phyloP scores from a whole-genome alignment of 2,329 filamentous ascomycete species.

The Pseudogymnoascus sp. region DNA sequence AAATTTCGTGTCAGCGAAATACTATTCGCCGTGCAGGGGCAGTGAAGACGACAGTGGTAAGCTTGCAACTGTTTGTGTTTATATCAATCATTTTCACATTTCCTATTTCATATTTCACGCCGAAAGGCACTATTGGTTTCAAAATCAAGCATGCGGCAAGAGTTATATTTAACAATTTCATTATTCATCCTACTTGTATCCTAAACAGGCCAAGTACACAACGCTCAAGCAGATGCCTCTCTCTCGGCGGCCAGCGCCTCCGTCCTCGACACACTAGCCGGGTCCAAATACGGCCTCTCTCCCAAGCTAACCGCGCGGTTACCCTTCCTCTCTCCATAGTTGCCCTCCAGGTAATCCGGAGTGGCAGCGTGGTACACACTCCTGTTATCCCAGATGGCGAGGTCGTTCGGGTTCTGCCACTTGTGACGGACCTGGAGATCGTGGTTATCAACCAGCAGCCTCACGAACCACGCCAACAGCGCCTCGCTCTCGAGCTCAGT shows the following conservation, averaged over 20 bases:
- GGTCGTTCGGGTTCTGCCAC: slow-evolving; percentile 30
- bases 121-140: neutral
- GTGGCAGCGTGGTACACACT: slow-evolving; percentile 47
- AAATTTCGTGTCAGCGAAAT: neutral
- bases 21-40: neutral
- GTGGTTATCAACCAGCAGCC: slow-evolving; percentile 46
- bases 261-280: slow-evolving; percentile 35
- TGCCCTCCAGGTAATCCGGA: slow-evolving; percentile 38
- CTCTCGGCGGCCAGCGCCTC: slow-evolving; percentile 29
- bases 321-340: slow-evolving; percentile 37
- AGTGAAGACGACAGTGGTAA: neutral
- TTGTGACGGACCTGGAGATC: slow-evolving; percentile 42
- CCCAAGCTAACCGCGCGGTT: slow-evolving; percentile 42
- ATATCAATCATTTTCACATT: neutral
- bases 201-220: neutral
- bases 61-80: neutral
- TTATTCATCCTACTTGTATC: neutral
- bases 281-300: slow-evolving; percentile 43
- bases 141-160: neutral
- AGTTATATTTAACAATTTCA: neutral
- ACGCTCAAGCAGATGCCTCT: neutral
- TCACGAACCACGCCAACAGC: slow-evolving; percentile 44
- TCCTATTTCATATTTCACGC: neutral
- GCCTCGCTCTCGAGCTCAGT: slow-evolving; percentile 38
- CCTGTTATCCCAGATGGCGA: slow-evolving; percentile 51